Conservation (phyloP, 139 green algal genomes). For the Yamagishiella unicocca region DNA sequence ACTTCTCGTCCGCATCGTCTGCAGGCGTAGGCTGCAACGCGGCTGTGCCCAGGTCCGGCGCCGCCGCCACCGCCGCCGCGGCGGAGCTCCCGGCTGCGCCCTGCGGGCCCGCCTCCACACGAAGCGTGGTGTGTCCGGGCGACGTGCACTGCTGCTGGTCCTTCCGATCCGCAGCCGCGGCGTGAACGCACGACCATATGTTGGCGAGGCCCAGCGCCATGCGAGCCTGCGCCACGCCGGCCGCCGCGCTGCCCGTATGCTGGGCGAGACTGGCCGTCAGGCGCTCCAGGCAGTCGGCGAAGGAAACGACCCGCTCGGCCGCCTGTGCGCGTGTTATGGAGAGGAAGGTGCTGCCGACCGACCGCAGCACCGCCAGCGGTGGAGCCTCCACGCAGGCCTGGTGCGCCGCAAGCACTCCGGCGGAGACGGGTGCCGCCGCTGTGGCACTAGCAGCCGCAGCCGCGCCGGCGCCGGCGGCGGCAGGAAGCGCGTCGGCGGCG, state of each 20-base stretch:
- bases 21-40: no score
- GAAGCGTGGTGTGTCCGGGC: not conserved
- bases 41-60: not conserved
- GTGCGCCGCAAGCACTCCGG: not conserved
- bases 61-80: not conserved
- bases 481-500: not conserved
- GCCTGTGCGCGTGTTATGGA: not conserved
- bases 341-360: not conserved
- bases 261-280: not conserved
- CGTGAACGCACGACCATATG: conserved; percentile 3
- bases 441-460: not conserved
- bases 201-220: conserved; percentile 23
- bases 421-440: not conserved
- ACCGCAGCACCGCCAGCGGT: conserved; percentile 9
- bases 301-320: not conserved
- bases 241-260: not conserved
- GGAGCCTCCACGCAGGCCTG: not conserved
- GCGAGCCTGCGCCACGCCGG: not conserved
- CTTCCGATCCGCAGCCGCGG: not conserved
- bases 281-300: not conserved
- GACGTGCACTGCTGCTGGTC: not conserved
- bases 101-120: no score
- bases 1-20: not conserved
- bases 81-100: not conserved
- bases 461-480: not conserved